Evolutionary conservation across 108 stramenopile genomes (phyloP), one percentile per base, ranked within the genome.

Genomic region (Poteriospumella lacustris): DNA sequence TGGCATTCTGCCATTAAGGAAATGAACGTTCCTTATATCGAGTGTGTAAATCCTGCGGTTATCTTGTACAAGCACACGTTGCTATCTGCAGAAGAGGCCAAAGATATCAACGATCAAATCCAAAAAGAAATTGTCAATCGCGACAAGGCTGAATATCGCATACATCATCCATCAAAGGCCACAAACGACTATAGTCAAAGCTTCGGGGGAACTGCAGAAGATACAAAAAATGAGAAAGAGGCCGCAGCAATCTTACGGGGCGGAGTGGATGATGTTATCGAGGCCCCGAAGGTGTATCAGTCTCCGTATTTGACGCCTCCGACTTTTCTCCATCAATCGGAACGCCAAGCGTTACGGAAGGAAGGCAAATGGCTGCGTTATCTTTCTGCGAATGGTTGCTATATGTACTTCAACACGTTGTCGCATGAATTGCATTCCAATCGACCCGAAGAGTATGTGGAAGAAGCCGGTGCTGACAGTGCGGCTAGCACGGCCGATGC

Each of bases 221-320:
- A 77, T 59, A 1, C 44, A 26, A 77, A 77, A 62, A 39, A 0
- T 0, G 76, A 77, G 39, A 52, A 77, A 58, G 76, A 77, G 59
- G 60, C 67, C n/a, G 76, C 60, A 0, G 2, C 1, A 31, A 2
- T 59, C 24, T 1, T 77, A 33, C 58, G 76, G 2, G 76, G 76
- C 1, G 59, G 1, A 15, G 42, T 29, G 31, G 75, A 75, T 1
- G 75, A 75, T 26, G 15, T 47, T 3, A 58, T 33, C 33, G 29
- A 58, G 1, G 24, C 28, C 31, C 19, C 9, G 33, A 33, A 31
- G 15, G 24, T 77, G 19, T 26, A 5, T 0, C 1, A 39, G 40
- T n/a, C n/a, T n/a, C n/a, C n/a, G n/a, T n/a, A n/a, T n/a, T n/a
- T n/a, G n/a, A n/a, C n/a, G n/a, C n/a, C n/a, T n/a, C 76, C 70